Conservation (phyloP, 2,329 filamentous ascomycete genomes). For the Xylaria sp. region DNA sequence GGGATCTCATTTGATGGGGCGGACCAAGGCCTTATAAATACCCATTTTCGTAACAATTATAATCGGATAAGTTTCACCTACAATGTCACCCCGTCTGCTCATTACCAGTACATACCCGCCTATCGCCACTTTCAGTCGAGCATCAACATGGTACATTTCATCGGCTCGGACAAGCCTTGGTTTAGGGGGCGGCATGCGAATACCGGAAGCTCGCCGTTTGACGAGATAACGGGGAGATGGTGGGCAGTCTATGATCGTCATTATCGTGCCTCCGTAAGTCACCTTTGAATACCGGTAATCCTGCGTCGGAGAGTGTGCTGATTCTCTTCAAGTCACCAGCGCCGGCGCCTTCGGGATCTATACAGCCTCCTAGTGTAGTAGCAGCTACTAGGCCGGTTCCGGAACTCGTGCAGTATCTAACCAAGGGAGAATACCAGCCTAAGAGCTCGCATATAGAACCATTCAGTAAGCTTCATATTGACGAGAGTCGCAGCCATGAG, state of each 20-base stretch:
- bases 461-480: conserved; percentile 43
- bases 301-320: conserved; percentile 22
- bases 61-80: conserved; percentile 92
- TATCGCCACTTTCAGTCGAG: conserved; percentile 90
- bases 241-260: conserved; percentile 94
- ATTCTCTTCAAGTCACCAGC: conserved; percentile 31
- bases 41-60: conserved; percentile 85
- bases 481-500: conserved; percentile 33
- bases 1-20: conserved; percentile 96
- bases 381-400: conserved; percentile 27
- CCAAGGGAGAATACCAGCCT: conserved; percentile 59
- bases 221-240: conserved; percentile 86
- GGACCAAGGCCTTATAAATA: conserved; percentile 93
- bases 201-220: conserved; percentile 68
- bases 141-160: conserved; percentile 93
- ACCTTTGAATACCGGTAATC: background rate
- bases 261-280: conserved; percentile 63
- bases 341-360: conserved; percentile 5
- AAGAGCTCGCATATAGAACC: conserved; percentile 28
- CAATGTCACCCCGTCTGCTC: conserved; percentile 94
- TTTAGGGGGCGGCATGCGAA: conserved; percentile 62
- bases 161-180: conserved; percentile 92
- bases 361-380: background rate
- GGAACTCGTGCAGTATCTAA: conserved; percentile 57
- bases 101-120: conserved; percentile 96